Base-by-base conservation (phyloP, 1,284 basidiomycete genomes). In the Sparassis latifolia region DNA sequence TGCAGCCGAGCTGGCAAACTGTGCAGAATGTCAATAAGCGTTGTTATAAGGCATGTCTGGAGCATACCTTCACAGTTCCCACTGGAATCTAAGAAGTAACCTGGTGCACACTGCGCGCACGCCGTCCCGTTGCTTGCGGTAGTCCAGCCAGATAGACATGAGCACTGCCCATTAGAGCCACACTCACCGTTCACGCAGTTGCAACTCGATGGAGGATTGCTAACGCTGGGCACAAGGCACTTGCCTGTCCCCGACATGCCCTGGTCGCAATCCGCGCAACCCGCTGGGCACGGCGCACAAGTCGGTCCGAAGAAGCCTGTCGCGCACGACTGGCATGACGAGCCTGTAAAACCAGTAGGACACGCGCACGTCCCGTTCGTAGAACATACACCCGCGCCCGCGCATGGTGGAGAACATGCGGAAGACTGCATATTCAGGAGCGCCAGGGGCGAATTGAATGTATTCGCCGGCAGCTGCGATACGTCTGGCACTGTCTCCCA, bases 401-500 rank as follows among this genome's bases (percentile, higher is more conserved):
- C 75, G 59, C 89, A 92, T 2, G 80, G 70, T 0, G 86, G 81
- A 0, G 84, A 83, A 62, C 88, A 90, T 0, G 79, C 69, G 2
- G 77, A 72, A 5, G 85, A 89, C 58, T 87, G 80, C 58, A 90
- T 74, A 56, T 83, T 79, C 42, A 82, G 65, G 33, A 89, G 70
- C 5, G 76, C 70, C 20, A 88, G 69, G 0, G 77, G 70, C 44
- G 69, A 72, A 7, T 71, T 66, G 31, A 69, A 67, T 3, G 61
- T 54, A 31, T 64, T 58, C 30, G 69, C 62, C 3, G 84, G 80
- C 12, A 90, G 74, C 64, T 89, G 85, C 5, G 79, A 68, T 20
- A 82, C 61, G 58, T 89, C 87, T n/a, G 88, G 84, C 42, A 88
- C 69, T n/a, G 85, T 82, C 55, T 86, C 78, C 86, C 86, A 90